Evolutionary conservation across 805 yeast species (phyloP), one percentile per base, ranked within the genome.

Genomic region (Candida suzukii): DNA sequence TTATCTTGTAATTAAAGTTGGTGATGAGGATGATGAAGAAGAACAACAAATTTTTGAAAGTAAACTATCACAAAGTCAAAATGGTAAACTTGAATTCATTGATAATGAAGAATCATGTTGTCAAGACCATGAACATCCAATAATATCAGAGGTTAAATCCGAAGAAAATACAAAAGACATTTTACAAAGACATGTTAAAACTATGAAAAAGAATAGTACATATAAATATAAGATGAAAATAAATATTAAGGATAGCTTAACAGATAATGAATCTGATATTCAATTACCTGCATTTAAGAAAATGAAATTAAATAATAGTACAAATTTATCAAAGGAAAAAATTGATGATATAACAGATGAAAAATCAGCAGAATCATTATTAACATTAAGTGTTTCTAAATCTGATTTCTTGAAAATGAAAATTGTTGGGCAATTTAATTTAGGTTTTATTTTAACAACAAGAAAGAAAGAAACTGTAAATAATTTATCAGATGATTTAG

Each of bases 361-460:
- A 11, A 63, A 63, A 29, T 71, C 69, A 32, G 86, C 83, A 8
- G 90, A 83, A 46, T 64, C 68, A 32, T 63, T 70, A 34, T 60
- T 86, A 38, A 71, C 83, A 0, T 63, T 83, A 41, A 74, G 76
- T 0, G 78, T 91, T 2, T 67, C 74, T 9, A 91, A 90, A 55
- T 51, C 66, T 0, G 96, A 93, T 51, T 93, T 93, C 53, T 50
- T 58, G 3, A 57, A 70, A 3, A 91, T 93, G 98, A 60, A 71
- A 32, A 64, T 93, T 12, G 76, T 91, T 7, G 99, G 99, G 0
- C 99, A 93, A 61, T 93, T 93, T 64, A 93, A 93, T 58, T 63
- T 84, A n/a, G 99, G 98, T 0, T 93, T 93, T 51, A 87, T 93
- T n/a, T 57, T 90, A 17, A 93, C 86, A 0, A 72, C 76, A 2